phyloP scores from a whole-genome alignment of 305 asterid genomes.

The Fraxinus nigra region DNA sequence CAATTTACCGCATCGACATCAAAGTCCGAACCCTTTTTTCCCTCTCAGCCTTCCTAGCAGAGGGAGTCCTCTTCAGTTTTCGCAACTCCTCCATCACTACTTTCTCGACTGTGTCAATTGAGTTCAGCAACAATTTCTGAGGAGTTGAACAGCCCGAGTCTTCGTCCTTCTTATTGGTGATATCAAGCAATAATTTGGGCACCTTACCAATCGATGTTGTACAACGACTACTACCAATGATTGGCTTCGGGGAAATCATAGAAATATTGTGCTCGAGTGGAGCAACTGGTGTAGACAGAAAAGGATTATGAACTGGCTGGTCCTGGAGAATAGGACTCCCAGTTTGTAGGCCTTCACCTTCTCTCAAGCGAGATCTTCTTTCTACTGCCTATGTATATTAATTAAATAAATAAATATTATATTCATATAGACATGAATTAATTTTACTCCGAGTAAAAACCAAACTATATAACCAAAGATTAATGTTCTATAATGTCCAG shows the following conservation, averaged over 20 bases:
- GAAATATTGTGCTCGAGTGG: slow-evolving; percentile 54
- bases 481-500: not conserved
- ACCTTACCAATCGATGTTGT: slow-evolving; percentile 48
- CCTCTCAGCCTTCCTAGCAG: slow-evolving; percentile 62
- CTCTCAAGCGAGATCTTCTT: slow-evolving; percentile 55
- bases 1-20: slow-evolving; percentile 70
- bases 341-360: slow-evolving; percentile 46
- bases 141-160: slow-evolving; percentile 60
- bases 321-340: slow-evolving; percentile 55
- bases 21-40: slow-evolving; percentile 57
- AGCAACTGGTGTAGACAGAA: slow-evolving; percentile 48
- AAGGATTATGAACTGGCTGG: slow-evolving; percentile 41
- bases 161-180: slow-evolving; percentile 40
- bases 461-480: not conserved
- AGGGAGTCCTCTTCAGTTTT: slow-evolving; percentile 63
- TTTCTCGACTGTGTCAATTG: slow-evolving; percentile 68
- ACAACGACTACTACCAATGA: slow-evolving; percentile 21
- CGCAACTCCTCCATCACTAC: slow-evolving; percentile 67
- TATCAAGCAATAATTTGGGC: slow-evolving; percentile 64
- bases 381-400: slow-evolving; percentile 45
- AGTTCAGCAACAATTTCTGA: slow-evolving; percentile 63
- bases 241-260: slow-evolving; percentile 43
- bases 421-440: not conserved
- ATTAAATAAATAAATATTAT: not conserved
- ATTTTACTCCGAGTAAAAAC: not conserved